Base-by-base conservation (phyloP, 2,329 filamentous ascomycete species). In the Fusarium sp. region DNA sequence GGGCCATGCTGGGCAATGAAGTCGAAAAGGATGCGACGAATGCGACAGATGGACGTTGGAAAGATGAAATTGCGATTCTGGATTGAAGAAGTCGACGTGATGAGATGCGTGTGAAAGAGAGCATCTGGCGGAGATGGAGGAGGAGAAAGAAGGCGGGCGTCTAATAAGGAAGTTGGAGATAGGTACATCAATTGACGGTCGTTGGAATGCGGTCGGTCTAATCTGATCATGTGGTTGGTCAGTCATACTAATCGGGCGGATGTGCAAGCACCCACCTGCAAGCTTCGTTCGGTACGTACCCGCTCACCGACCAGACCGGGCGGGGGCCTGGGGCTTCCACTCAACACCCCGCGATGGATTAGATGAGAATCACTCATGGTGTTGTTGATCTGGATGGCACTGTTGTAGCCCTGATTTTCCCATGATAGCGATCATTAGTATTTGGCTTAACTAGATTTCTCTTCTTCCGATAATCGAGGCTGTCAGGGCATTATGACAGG, bases 1-100 rank as follows among this genome's bases (percentile, higher is more conserved):
- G 85, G 57, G 87, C 84, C 88, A 90, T 90, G 77, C 69, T 83
- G 79, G 72, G 73, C 67, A 77, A 58, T 1, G 81, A 78, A 46
- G 80, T 80, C 61, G 78, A 80, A 72, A 82, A 79, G 62, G 67
- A 63, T 49, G 67, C 53, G 59, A 62, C 31, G 14, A 63, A 65
- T 29, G 40, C 53, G 44, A 40, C 14, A 6, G 46, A 49, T 24
- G 31, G 33, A 16, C 56, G 68, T 36, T 42, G 46, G 42, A 57
- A 56, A 53, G 62, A 42, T 67, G 38, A 12, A 60, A 73, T 66
- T 70, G 66, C 44, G 64, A 67, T 67, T 62, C 70, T 69, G 31
- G 44, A 33, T 24, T n/a, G 22, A 11, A 42, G 46, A 62, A 74
- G 55, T 42, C 68, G 74, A 31, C 72, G 72, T 42, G 70, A 35